Base-by-base conservation (phyloP, 2,329 filamentous ascomycete genomes). In the Venturia pyrina region DNA sequence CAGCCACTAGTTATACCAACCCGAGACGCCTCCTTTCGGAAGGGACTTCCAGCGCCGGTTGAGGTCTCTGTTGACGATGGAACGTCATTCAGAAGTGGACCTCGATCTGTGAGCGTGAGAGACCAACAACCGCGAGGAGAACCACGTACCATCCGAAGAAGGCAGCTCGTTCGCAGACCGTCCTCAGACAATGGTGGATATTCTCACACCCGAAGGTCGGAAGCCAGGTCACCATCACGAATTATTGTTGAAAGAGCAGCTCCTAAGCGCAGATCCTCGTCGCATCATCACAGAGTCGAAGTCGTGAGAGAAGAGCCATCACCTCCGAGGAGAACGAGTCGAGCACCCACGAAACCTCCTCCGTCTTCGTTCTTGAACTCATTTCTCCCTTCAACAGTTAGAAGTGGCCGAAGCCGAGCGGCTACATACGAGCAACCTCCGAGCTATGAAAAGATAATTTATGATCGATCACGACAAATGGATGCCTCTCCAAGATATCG, bases 1-100 rank as follows among this genome's bases (percentile, higher is more conserved):
- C 24, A 48, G 32, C 48, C 53, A 13, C 21, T 65, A 28, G 34
- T 60, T 17, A 44, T 65, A 24, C 48, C 43, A 41, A 41, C 63
- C 17, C 19, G 37, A 53, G 32, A 65, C 37, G 15, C 24, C 37
- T 21, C 48, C 28, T 65, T 60, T 34, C 48, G 63, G 15, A 57
- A 44, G 15, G 63, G 63, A 32, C 19, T 53, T 15, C 62, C 62
- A 32, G 62, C 62, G n/a, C 62, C 62, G 24, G n/a, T 40, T 11
- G 44, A 65, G 32, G 28, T 59, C 7, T 37, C 37, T 11, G 32
- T 34, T 15, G 63, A 57, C 48, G 48, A 57, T 46, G 50, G 48
- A 41, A 17, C 44, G n/a, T 48, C 48, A 57, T 37, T 59, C 53
- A 59, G 8, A 59, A 59, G 53, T 24, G 53, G 32, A 21, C 32